Conservation (phyloP, 2,329 filamentous ascomycete genomes). For the Grosmannia huntii region DNA sequence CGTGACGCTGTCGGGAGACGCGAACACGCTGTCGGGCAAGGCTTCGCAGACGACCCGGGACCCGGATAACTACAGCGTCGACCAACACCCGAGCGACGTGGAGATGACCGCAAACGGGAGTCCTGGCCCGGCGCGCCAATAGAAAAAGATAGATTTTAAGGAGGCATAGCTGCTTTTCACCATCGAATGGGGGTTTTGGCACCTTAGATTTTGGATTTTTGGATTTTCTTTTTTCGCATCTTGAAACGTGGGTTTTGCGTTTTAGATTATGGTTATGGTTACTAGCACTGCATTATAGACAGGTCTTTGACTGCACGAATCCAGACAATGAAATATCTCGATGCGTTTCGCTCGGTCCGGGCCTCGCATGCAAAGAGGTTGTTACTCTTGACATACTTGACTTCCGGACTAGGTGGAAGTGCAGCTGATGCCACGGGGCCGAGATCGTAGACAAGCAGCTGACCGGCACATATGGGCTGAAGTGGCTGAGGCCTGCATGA, state of each 20-base stretch:
- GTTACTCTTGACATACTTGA: no score
- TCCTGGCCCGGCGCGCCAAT: neutral
- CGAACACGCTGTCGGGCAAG: neutral
- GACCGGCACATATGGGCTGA: constrained; percentile 24
- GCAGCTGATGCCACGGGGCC: no score
- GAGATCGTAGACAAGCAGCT: constrained; percentile 28
- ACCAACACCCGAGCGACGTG: neutral
- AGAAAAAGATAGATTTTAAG: neutral
- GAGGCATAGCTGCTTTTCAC: neutral
- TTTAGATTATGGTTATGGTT: neutral
- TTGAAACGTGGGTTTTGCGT: neutral
- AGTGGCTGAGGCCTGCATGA: constrained; percentile 32
- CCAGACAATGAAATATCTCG: neutral
- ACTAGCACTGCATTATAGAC: neutral
- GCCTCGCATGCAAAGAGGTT: no score
- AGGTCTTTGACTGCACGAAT: neutral
- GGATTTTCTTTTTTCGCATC: neutral
- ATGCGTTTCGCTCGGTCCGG: neutral
- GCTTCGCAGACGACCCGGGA: neutral
- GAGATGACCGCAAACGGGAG: neutral
- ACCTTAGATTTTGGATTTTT: neutral
- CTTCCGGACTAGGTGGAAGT: no score
- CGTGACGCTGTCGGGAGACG: neutral
- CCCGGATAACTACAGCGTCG: neutral
- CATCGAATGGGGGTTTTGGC: neutral